Percentiles rank a stretch among this genome's conserved stretches.
These are phyloP conservation scores for Naematelia encephala DNA, from an alignment of 768 basidiomycete species.

Conservation along the genomic window DNA sequence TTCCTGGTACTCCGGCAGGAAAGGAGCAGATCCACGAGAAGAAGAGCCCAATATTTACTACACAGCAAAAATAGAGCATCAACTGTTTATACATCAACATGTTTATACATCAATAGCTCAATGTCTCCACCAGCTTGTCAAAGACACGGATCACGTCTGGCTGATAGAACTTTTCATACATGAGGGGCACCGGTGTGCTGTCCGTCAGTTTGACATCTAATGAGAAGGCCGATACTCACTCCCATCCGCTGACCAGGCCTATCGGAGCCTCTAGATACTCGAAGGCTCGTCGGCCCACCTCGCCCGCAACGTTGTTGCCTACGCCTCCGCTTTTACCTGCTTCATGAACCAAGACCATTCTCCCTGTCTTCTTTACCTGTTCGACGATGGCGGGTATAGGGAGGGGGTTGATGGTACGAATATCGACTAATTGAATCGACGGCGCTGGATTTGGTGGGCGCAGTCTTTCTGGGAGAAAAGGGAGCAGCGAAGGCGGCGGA, in stretches of 20 bases:
- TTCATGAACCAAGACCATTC: constrained; percentile 87
- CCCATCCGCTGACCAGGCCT: constrained; percentile 84
- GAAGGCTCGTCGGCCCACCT: constrained; percentile 84
- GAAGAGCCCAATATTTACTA: constrained; percentile 73
- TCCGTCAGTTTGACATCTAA: constrained; percentile 8
- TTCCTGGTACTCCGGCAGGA: constrained; percentile 81
- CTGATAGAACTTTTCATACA: constrained; percentile 88
- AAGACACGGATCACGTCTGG: constrained; percentile 80
- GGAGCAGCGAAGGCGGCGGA: constrained; percentile 64
- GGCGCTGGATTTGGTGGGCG: constrained; percentile 59
- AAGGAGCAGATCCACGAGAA: constrained; percentile 84
- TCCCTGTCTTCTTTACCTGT: constrained; percentile 78
- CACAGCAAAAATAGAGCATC: constrained; percentile 68
- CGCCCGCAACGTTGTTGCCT: constrained; percentile 88
- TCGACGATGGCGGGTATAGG: constrained; percentile 75
- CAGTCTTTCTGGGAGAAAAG: constrained; percentile 63
- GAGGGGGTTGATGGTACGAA: constrained; percentile 85
- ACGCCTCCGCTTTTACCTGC: constrained; percentile 81
- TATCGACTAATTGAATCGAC: constrained; percentile 77
- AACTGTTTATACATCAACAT: constrained; percentile 2
- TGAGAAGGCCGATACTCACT: constrained; percentile 61
- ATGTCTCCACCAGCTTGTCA: constrained; percentile 78
- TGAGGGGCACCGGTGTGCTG: constrained; percentile 77
- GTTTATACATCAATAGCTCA: constrained; percentile 55
- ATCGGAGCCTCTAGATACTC: constrained; percentile 84